These are phyloP conservation scores for Voacanga thouarsii DNA, from an alignment of 257 asterid genomes.

Conservation along the genomic window DNA sequence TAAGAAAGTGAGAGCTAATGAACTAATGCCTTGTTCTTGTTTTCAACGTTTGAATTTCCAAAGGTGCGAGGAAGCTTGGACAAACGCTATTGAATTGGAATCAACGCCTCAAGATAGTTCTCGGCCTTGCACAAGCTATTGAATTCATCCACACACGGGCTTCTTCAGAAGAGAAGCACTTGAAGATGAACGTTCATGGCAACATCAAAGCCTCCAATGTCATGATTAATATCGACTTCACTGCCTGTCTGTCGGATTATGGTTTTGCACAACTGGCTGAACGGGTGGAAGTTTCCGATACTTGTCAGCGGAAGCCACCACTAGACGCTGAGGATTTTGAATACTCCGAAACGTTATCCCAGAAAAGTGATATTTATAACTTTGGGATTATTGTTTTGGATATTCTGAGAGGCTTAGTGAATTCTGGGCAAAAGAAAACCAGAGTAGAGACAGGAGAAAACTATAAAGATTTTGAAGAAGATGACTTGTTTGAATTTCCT, in stretches of 20 bases:
- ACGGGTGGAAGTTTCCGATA: conserved; percentile 26
- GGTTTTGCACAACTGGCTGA: conserved; percentile 51
- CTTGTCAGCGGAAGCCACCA: conserved; percentile 19
- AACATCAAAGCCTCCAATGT: conserved; percentile 55
- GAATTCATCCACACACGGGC: conserved; percentile 46
- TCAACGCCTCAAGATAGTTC: conserved; percentile 34
- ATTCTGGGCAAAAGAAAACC: background rate
- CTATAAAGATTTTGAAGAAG: background rate
- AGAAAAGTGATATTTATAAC: conserved; percentile 42
- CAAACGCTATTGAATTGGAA: conserved; percentile 53
- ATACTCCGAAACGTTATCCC: conserved; percentile 22
- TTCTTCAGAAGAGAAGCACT: conserved; percentile 33
- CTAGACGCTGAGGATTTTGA: background rate
- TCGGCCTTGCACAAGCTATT: conserved; percentile 41
- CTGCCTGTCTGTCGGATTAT: conserved; percentile 43
- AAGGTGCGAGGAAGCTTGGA: conserved; percentile 48
- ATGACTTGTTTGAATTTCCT: conserved; percentile 24
- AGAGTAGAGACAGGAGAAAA: too few relatives aligned
- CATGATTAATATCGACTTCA: conserved; percentile 47
- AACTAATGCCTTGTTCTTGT: background rate
- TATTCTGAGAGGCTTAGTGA: conserved; percentile 29
- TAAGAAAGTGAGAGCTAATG: background rate
- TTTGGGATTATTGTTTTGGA: conserved; percentile 52
- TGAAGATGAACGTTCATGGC: conserved; percentile 49
- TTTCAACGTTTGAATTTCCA: background rate